phyloP scores from a whole-genome alignment of 352 stramenopile species.

The Phytophthora multivora region DNA sequence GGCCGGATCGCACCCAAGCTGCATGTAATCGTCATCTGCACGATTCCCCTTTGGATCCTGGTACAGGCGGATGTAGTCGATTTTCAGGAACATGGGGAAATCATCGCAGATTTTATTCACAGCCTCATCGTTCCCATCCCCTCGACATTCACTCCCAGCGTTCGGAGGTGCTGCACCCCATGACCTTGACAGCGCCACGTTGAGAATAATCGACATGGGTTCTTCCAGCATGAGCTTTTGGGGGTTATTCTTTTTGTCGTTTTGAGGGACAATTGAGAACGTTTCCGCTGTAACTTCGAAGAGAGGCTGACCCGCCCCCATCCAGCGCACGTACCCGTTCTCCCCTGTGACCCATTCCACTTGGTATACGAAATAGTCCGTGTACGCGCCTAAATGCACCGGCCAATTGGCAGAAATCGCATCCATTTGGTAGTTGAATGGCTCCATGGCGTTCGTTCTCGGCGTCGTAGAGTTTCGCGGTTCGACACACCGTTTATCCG shows the following conservation, averaged over 20 bases:
- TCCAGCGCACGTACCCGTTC: slow-evolving; percentile 72
- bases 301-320: slow-evolving; percentile 49
- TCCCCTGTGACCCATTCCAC: slow-evolving; percentile 75
- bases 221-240: slow-evolving; percentile 53
- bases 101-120: slow-evolving; percentile 47
- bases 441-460: slow-evolving; percentile 50
- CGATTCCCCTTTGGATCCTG: slow-evolving; percentile 45
- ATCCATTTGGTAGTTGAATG: slow-evolving; percentile 83
- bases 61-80: slow-evolving; percentile 90
- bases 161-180: slow-evolving; percentile 50
- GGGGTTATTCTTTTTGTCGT: slow-evolving; percentile 48
- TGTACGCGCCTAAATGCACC: slow-evolving; percentile 64
- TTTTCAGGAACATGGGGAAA: slow-evolving; percentile 64
- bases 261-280: slow-evolving; percentile 53
- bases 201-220: slow-evolving; percentile 63
- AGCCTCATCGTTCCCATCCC: slow-evolving; percentile 24
- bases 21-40: slow-evolving; percentile 16
- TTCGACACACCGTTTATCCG: slow-evolving; percentile 26
- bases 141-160: slow-evolving; percentile 27
- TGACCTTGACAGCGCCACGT: slow-evolving; percentile 46
- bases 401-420: slow-evolving; percentile 81
- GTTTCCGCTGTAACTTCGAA: slow-evolving; percentile 64
- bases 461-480: slow-evolving; percentile 39
- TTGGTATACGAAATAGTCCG: slow-evolving; percentile 64
- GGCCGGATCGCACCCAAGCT: slow-evolving; percentile 38